These are phyloP conservation scores for Salvia rosmarinus DNA, from an alignment of 257 asterid species.

Conservation along the genomic window DNA sequence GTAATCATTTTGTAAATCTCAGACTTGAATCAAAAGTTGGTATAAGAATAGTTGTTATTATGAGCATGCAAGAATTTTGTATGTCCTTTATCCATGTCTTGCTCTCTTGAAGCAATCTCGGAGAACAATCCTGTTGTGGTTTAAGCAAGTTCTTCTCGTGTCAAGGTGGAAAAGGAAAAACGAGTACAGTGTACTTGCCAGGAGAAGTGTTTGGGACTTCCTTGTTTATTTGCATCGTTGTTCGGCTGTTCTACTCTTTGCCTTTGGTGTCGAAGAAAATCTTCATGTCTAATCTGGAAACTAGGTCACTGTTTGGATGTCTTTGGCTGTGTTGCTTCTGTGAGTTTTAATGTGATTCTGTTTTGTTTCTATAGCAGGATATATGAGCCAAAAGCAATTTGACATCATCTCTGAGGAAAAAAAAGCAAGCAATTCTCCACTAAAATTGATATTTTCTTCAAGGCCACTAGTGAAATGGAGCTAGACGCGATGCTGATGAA, in stretches of 20 bases:
- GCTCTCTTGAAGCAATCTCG: neutral
- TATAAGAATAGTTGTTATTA: neutral
- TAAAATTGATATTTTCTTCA: neutral
- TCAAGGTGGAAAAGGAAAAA: neutral
- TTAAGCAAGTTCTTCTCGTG: neutral
- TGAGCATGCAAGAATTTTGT: neutral
- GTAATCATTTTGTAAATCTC: neutral
- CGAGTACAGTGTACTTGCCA: neutral
- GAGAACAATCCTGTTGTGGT: neutral
- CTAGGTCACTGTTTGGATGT: neutral
- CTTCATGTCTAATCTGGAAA: neutral
- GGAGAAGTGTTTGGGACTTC: neutral
- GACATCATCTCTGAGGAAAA: conserved; percentile 8
- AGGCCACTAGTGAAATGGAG: neutral
- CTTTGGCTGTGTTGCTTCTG: neutral
- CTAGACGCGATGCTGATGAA: neutral
- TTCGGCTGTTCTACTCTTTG: too few relatives aligned
- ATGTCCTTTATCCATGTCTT: neutral
- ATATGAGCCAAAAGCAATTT: neutral
- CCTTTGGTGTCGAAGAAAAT: neutral
- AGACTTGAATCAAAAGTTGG: too few relatives aligned
- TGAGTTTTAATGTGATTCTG: neutral
- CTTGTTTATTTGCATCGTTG: neutral
- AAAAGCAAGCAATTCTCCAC: neutral
- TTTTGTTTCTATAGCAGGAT: neutral